phyloP scores from a whole-genome alignment of 371 early-diverging fungal genomes.

The Sporodiniella umbellata region DNA sequence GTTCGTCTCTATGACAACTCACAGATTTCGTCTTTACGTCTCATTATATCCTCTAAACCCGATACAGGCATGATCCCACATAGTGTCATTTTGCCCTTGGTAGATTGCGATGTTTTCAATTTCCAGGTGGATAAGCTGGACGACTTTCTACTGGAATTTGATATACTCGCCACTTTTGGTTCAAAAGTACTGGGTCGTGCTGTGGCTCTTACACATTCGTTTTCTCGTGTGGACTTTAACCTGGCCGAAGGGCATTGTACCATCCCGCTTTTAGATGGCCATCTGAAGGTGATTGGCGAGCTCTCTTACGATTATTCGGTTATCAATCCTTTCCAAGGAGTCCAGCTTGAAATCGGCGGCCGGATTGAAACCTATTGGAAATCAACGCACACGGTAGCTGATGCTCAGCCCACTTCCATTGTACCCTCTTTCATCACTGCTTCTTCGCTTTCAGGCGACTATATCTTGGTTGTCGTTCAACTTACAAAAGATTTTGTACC shows the following conservation, averaged over 20 bases:
- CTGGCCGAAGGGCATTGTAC: slow-evolving; percentile 41
- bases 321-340: slow-evolving; percentile 85
- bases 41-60: slow-evolving; percentile 67
- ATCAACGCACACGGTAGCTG: slow-evolving; percentile 66
- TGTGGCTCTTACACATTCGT: slow-evolving; percentile 72
- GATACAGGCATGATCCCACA: slow-evolving; percentile 89
- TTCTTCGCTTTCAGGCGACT: slow-evolving; percentile 72
- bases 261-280: slow-evolving; percentile 83
- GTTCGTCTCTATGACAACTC: slow-evolving; percentile 66
- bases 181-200: slow-evolving; percentile 90
- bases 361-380: slow-evolving; percentile 97
- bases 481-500: slow-evolving; percentile 88
- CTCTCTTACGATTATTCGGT: slow-evolving; percentile 78
- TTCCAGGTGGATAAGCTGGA: slow-evolving; percentile 80
- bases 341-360: slow-evolving; percentile 87
- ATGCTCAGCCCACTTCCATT: slow-evolving; percentile 10
- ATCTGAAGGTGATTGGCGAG: slow-evolving; percentile 88
- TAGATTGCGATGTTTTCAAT: slow-evolving; percentile 72
- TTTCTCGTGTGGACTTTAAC: slow-evolving; percentile 43
- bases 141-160: slow-evolving; percentile 83
- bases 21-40: slow-evolving; percentile 60
- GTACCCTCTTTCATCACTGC: slow-evolving; percentile 82
- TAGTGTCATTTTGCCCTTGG: slow-evolving; percentile 85
- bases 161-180: slow-evolving; percentile 93
- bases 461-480: slow-evolving; percentile 86